Evolutionary conservation across 1,284 basidiomycete species (phyloP).

Genomic region (Ceratobasidium sp.): DNA sequence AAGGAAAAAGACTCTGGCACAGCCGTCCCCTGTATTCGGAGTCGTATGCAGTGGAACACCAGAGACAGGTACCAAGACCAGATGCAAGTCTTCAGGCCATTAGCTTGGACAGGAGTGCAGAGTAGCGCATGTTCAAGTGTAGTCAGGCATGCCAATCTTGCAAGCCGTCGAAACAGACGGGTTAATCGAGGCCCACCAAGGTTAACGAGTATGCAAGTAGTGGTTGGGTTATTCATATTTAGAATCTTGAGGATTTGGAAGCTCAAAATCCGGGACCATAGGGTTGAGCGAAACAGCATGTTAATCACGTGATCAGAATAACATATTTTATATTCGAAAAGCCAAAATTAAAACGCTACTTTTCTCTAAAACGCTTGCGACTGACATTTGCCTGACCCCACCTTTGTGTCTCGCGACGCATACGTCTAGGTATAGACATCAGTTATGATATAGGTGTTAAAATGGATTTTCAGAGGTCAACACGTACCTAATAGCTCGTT

Average conservation of each 20-base stretch:
- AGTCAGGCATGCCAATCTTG: background rate
- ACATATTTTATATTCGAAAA: background rate
- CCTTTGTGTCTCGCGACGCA: constrained; percentile 39
- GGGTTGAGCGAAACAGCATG: background rate
- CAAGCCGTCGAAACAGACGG: background rate
- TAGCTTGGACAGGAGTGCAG: background rate
- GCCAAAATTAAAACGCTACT: background rate
- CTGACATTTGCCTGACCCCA: constrained; percentile 38
- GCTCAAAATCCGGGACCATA: background rate
- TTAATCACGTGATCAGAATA: constrained; percentile 19
- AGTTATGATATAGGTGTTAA: background rate
- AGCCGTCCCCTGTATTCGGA: background rate
- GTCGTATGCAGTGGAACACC: background rate
- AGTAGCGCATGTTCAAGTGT: background rate
- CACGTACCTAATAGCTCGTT: constrained; percentile 75
- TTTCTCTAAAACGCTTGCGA: constrained; percentile 34
- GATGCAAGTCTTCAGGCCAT: background rate
- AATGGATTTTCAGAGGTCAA: background rate
- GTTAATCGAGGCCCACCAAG: background rate
- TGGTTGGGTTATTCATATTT: background rate
- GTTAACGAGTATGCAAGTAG: background rate
- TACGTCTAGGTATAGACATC: constrained; percentile 15
- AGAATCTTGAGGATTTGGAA: background rate
- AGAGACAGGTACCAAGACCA: background rate
- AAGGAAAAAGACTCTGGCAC: background rate